phyloP scores from a whole-genome alignment of 257 asterid species.

The Fraxinus anomala region DNA sequence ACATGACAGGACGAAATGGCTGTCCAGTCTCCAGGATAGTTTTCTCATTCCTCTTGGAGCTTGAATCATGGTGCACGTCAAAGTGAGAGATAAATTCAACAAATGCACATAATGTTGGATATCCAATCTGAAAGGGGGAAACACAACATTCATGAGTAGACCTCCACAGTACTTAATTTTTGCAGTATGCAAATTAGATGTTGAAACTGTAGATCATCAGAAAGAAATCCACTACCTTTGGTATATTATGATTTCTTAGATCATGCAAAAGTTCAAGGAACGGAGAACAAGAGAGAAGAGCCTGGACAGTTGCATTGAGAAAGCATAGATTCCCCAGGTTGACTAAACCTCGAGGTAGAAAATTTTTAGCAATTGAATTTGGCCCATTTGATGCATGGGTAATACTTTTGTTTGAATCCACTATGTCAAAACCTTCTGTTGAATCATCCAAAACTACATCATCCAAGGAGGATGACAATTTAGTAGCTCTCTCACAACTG shows the following conservation, averaged over 20 bases:
- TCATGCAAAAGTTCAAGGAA: conserved; percentile 65
- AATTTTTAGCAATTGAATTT: conserved; percentile 35
- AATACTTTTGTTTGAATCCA: conserved; percentile 28
- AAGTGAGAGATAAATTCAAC: conserved; percentile 73
- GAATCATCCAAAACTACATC: conserved; percentile 32
- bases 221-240: conserved; percentile 47
- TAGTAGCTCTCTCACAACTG: conserved; percentile 27
- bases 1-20: conserved; percentile 77
- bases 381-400: conserved; percentile 40
- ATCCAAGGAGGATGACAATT: conserved; percentile 30
- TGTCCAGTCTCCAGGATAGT: conserved; percentile 51
- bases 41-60: conserved; percentile 46
- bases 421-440: conserved; percentile 33
- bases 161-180: conserved; percentile 21
- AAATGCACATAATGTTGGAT: conserved; percentile 78
- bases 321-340: conserved; percentile 84
- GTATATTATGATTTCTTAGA: conserved; percentile 54
- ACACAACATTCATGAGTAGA: conserved; percentile 38
- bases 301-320: conserved; percentile 80
- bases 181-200: conserved; percentile 11
- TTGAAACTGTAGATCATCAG: conserved; percentile 13
- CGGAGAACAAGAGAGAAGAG: conserved; percentile 73
- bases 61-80: conserved; percentile 50
- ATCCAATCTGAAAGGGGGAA: conserved; percentile 56
- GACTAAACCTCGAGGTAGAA: conserved; percentile 77